Conservation (phyloP, 352 stramenopile species). For the Pythium vanterpoolii region DNA sequence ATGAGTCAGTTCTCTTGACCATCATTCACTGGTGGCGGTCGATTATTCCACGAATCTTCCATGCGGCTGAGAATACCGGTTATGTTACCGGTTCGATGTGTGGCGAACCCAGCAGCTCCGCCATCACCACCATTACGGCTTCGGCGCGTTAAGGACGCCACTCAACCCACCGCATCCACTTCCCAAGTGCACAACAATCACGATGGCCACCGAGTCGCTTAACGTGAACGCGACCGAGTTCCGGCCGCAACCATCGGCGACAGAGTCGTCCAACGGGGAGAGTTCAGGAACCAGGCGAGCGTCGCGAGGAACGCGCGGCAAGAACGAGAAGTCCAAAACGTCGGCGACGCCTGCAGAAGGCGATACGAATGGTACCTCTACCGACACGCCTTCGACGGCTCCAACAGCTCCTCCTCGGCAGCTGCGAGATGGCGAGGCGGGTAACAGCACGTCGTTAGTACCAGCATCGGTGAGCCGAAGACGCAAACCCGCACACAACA, state of each 20-base stretch:
- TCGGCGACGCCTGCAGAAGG: too few relatives aligned
- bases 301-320: not conserved
- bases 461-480: constrained; percentile 14
- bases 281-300: not conserved
- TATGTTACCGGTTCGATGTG: not conserved
- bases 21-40: constrained; percentile 15
- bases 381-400: not conserved
- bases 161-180: constrained; percentile 1
- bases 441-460: constrained; percentile 10
- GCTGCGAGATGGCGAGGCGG: not conserved
- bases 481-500: constrained; percentile 12
- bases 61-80: constrained; percentile 15
- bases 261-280: too few relatives aligned
- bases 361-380: not conserved
- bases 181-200: not conserved
- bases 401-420: not conserved
- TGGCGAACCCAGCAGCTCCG: not conserved
- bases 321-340: not conserved
- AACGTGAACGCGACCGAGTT: constrained; percentile 19
- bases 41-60: constrained; percentile 24
- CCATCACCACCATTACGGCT: constrained; percentile 1
- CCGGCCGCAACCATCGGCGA: constrained; percentile 6
- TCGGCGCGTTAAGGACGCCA: constrained; percentile 9
- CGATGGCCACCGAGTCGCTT: constrained; percentile 21
- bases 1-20: not conserved